A percentile compares a stretch with the other conserved stretches of the same genome.
Evolutionary conservation across 1,284 basidiomycete genomes (phyloP).

Genomic region (Vanrija humicola): DNA sequence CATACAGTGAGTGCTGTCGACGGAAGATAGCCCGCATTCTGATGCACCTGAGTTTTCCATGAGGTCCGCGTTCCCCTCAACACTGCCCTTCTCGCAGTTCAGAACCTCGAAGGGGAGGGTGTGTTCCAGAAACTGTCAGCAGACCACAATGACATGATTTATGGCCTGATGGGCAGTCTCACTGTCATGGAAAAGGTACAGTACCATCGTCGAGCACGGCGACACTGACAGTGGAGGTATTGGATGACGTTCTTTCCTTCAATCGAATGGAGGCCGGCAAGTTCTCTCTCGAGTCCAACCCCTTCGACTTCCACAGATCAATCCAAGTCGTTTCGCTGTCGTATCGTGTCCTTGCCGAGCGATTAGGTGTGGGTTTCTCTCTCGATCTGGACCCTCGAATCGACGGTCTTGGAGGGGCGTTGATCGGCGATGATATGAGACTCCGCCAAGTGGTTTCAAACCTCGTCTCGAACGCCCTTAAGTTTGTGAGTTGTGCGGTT

Average conservation of each 20-base stretch:
- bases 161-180: conserved; percentile 66
- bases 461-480: conserved; percentile 50
- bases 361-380: conserved; percentile 49
- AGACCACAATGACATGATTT: conserved; percentile 44
- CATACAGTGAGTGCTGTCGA: conserved; percentile 49
- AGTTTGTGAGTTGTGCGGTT: conserved; percentile 51
- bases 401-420: conserved; percentile 56
- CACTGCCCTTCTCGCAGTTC: conserved; percentile 78
- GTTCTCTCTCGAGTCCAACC: conserved; percentile 49
- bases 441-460: conserved; percentile 66
- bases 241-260: conserved; percentile 71
- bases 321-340: conserved; percentile 52
- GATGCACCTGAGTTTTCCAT: conserved; percentile 40
- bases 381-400: conserved; percentile 68
- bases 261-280: conserved; percentile 51
- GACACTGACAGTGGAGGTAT: conserved; percentile 49
- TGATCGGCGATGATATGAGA: conserved; percentile 59
- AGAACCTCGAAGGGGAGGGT: conserved; percentile 72
- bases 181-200: conserved; percentile 61
- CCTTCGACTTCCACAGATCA: conserved; percentile 77
- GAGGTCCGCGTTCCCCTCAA: conserved; percentile 85
- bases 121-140: conserved; percentile 33
- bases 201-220: conserved; percentile 5
- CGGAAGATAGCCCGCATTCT: no score
- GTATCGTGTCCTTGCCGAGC: no score